Conservation (phyloP, 345 rosid genomes). For the Citrus sp. region DNA sequence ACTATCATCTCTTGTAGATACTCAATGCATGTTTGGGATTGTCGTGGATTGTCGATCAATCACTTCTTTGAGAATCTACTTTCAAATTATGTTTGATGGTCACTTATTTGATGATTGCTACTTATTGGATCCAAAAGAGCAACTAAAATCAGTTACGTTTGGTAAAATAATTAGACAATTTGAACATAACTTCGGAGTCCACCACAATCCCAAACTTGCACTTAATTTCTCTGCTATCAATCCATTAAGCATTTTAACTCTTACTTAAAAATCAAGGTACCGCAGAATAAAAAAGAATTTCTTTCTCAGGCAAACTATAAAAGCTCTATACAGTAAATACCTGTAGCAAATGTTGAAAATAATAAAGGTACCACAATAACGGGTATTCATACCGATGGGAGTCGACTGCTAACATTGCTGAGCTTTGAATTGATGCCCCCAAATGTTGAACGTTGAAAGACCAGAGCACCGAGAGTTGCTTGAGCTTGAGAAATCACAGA, state of each 20-base stretch:
- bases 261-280: background rate
- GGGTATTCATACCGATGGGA: slow-evolving; percentile 65
- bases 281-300: background rate
- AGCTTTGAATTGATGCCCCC: slow-evolving; percentile 96
- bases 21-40: background rate
- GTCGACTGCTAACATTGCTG: slow-evolving; percentile 84
- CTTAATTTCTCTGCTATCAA: background rate
- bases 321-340: background rate
- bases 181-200: background rate
- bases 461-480: slow-evolving; percentile 82
- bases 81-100: background rate
- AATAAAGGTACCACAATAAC: background rate
- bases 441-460: slow-evolving; percentile 84
- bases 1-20: background rate
- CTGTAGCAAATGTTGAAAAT: background rate
- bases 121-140: background rate
- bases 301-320: background rate
- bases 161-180: background rate
- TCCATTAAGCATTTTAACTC: background rate
- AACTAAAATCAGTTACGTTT: too few species aligned
- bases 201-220: background rate
- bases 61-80: background rate
- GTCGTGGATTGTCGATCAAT: background rate
- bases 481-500: slow-evolving; percentile 95
- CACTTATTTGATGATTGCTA: background rate